Percentiles rank a stretch among this genome's conserved stretches.
Evolutionary conservation across 2,329 filamentous ascomycete species (phyloP).

Genomic region (Chaetomium olivaceum): DNA sequence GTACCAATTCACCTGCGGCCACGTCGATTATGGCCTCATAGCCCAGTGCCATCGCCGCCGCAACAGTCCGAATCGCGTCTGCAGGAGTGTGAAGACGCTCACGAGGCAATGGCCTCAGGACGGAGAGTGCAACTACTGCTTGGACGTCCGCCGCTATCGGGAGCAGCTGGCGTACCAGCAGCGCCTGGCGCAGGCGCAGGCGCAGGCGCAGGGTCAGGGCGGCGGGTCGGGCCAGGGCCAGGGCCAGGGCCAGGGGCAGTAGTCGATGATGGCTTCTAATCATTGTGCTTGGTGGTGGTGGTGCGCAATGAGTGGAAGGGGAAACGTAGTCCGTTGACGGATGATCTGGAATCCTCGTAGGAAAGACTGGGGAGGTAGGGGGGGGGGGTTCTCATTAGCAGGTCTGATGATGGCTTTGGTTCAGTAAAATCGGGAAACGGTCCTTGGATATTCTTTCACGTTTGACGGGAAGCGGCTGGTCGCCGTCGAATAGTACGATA

Average conservation of each 20-base stretch:
- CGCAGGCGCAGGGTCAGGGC: not conserved
- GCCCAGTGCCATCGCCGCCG: conserved; percentile 75
- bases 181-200: not conserved
- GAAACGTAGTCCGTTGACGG: not conserved
- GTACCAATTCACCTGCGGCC: conserved; percentile 66
- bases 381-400: not conserved
- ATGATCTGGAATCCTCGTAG: not conserved
- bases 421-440: not conserved
- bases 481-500: too few species aligned
- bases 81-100: conserved; percentile 66
- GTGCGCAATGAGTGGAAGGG: not conserved
- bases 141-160: not conserved
- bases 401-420: not conserved
- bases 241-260: conserved; percentile 1
- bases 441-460: too few species aligned
- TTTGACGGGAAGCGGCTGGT: too few species aligned
- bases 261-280: not conserved
- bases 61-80: conserved; percentile 69
- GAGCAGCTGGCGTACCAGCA: too few species aligned
- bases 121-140: conserved; percentile 55
- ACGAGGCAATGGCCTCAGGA: conserved; percentile 60
- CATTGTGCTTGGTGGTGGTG: not conserved
- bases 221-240: not conserved
- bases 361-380: too few species aligned
- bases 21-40: conserved; percentile 60